Base-by-base conservation (phyloP, 495 filamentous ascomycete genomes). In the Podospora pseudoanserina region DNA sequence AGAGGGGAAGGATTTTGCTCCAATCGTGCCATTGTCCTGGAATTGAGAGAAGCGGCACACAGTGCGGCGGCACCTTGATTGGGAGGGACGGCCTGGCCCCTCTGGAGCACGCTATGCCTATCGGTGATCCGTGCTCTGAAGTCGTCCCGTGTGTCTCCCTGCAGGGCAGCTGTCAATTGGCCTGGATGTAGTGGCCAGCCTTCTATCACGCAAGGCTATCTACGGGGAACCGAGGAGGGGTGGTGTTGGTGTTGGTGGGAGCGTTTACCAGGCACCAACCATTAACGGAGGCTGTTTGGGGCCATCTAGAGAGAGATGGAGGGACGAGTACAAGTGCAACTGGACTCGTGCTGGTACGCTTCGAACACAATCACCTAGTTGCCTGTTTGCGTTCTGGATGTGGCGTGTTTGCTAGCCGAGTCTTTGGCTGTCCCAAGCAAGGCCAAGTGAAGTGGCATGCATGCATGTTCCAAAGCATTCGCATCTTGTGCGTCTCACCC, bases 1-100 rank as follows among this genome's bases (percentile, higher is more conserved):
- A 74, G 73, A 72, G 75, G 74, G 72, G 62, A 72, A 66, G 70
- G 73, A 73, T 77, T 76, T 72, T 69, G n/a, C 61, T 32, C 61
- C 61, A 63, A 73, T 76, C 65, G 72, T 68, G 72, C 75, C 73
- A 76, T 70, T 53, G 67, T 67, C 58, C 65, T 75, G 74, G 72
- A 65, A 75, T 63, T 63, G 61, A 27, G 18, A 34, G 16, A 30
- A 18, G 59, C 59, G 30, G 59, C 59, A 61, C 59, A 61, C 16
- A 49, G 39, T 49, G 55, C 55, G 19, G 23, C 55, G n/a, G n/a
- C n/a, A 26, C 55, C 55, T 58, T 58, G 27, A n/a, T 63, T 61
- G 56, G 30, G 61, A 28, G 61, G 23, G 60, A 63, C 28, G n/a
- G 28, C 15, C 60, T 44, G 30, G 60, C 11, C 23, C 60, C 18